A percentile compares a stretch with the other conserved stretches of the same genome.
phyloP scores from a whole-genome alignment of 2,329 filamentous ascomycete genomes.

The Monosporascus sp. region DNA sequence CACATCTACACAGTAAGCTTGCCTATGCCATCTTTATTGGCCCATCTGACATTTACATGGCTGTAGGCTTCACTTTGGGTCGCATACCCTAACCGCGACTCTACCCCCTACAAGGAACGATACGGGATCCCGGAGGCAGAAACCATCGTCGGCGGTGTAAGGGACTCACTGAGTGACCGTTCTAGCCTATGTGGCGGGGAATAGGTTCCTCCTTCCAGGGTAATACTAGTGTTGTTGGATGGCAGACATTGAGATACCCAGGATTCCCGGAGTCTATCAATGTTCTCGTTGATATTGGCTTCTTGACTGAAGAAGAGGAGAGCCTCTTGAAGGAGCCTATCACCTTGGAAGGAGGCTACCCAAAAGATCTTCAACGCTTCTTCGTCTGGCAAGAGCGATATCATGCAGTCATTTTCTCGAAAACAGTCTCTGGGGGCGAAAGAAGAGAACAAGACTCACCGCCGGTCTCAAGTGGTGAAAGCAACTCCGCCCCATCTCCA shows the following conservation, averaged over 20 bases:
- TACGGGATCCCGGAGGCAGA: conserved; percentile 88
- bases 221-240: too few species aligned
- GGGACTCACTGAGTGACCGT: too few species aligned
- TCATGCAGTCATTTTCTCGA: too few species aligned
- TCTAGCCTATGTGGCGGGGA: too few species aligned
- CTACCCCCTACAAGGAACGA: conserved; percentile 78
- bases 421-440: too few species aligned
- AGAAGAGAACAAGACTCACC: too few species aligned
- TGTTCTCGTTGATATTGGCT: conserved; percentile 83
- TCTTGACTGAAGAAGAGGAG: conserved; percentile 66
- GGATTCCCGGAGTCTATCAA: conserved; percentile 89
- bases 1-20: conserved; percentile 63
- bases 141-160: conserved; percentile 67
- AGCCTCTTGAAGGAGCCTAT: conserved; percentile 61
- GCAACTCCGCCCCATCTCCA: too few species aligned
- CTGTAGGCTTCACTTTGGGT: conserved; percentile 72
- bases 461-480: too few species aligned
- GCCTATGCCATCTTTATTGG: too few species aligned
- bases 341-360: conserved; percentile 80
- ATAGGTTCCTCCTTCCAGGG: too few species aligned
- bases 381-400: conserved; percentile 31
- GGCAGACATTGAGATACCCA: conserved; percentile 67
- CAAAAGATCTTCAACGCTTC: conserved; percentile 66
- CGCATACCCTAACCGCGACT: conserved; percentile 89
- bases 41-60: too few species aligned